Evolutionary conservation across 768 basidiomycete species (phyloP), one percentile per base, ranked within the genome.

Genomic region (Chiua virens): DNA sequence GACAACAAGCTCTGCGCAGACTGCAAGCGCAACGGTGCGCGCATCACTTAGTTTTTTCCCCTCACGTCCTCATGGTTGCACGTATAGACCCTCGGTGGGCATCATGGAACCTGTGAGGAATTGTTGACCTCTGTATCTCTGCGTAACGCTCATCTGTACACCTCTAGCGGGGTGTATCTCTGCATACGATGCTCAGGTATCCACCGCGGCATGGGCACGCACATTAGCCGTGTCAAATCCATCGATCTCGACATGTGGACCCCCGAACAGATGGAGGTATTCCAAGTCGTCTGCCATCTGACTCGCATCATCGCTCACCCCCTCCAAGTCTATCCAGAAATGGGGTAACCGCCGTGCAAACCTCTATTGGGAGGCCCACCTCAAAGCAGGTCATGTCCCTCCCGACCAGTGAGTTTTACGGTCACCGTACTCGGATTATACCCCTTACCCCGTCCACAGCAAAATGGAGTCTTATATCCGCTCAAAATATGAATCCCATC

Each of bases 401-500:
- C 89, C 91, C 6, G 96, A 99, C 58, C 96, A 98, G 95, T 98
- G 61, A 64, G 92, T 80, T 20, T 21, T 21, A 17, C 57, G 20
- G 21, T 9, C 42, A 34, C 38, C 35, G 17, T 8, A 13, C n/a
- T 27, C 17, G 18, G 3, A 6, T 32, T 0, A 11, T 30, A 4
- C 4, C 15, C 5, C 15, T 25, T 36, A 30, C 42, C 20, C 14
- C 8, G 8, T 18, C 22, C 21, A 18, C 65, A 96, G 95, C 68
- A 98, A 98, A 80, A 94, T 98, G 78, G 96, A 98, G 51, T 93
- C 91, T 0, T 98, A 94, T 71, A 89, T 98, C 53, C 87, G 96
- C 44, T 94, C 91, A 20, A 98, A 99, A 69, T 99, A 99, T 68
- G 96, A 99, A 70, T 83, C 88, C 3, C 79, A 80, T 22, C 78